Evolutionary conservation across 768 basidiomycete species (phyloP), one percentile per base, ranked within the genome.

Genomic region (Podaxis sp.): DNA sequence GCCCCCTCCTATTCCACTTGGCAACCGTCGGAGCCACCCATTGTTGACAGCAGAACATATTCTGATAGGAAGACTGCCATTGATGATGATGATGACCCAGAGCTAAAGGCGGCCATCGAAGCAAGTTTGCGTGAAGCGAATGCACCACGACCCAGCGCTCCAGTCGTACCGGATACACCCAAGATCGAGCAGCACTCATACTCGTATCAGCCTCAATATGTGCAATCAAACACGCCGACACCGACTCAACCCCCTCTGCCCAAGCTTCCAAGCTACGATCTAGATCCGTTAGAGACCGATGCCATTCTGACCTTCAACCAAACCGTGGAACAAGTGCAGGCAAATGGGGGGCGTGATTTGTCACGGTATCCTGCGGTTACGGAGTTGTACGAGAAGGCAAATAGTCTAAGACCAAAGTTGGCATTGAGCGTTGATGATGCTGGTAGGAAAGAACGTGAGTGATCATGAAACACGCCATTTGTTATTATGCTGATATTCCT

Each of bases 41-140:
- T 90, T 46, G 82, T 88, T 59, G 85, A 85, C 67, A 76, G 78
- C 50, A 74, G 70, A 58, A 81, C 79, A 55, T 82, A 80, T 14
- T 73, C 79, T 52, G 55, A 62, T 55, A 63, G 66, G 14, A 69
- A 73, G 44, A 68, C 74, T 32, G 32, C 61, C 13, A 65, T 68
- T 14, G 75, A 72, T 2, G 85, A 93, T 10, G 95, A 96, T 35
- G 91, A 96, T 2, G 96, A 99, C 72, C 90, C 91, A 10, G 95
- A 98, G 61, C 77, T 99, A 18, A 84, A 81, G 61, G 91, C 96
- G 18, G 97, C 97, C 0, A 99, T 99, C 54, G 94, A 98, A 69
- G 97, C 97, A 0, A 93, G 91, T 69, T 72, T 99, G 63, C 81
- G 87, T n/a, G 97, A 99, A 67, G 88, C 83, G 2, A 86, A 80